Conservation (phyloP, 2,329 filamentous ascomycete species). For the Monosporascus sp. region DNA sequence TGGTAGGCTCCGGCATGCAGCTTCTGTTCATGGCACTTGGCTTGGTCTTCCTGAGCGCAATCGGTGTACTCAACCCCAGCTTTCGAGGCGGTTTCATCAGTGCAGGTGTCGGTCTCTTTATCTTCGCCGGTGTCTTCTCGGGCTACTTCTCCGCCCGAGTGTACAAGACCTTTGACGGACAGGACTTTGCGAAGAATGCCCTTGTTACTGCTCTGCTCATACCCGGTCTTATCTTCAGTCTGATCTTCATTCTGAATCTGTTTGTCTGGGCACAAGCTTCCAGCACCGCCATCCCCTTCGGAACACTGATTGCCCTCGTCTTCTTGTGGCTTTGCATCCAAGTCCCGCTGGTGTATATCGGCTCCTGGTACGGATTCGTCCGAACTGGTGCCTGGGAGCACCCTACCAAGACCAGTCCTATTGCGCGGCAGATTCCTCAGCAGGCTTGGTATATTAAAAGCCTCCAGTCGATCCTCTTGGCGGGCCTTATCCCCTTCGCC, state of each 20-base stretch:
- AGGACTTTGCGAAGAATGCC: constrained; percentile 70
- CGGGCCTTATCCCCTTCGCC: constrained; percentile 76
- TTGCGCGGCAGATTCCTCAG: constrained; percentile 67
- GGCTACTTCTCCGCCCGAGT: constrained; percentile 82
- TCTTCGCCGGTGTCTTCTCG: constrained; percentile 77
- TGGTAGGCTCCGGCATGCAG: constrained; percentile 83
- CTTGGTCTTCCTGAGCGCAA: constrained; percentile 64
- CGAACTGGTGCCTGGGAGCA: constrained; percentile 68
- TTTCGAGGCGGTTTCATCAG: constrained; percentile 88
- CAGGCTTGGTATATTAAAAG: constrained; percentile 71
- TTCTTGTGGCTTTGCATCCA: constrained; percentile 81
- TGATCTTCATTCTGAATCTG: constrained; percentile 75
- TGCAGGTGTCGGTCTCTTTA: constrained; percentile 75
- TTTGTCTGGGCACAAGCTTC: constrained; percentile 90
- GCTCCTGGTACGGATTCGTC: constrained; percentile 71
- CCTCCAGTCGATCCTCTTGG: constrained; percentile 59
- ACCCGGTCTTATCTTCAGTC: constrained; percentile 69
- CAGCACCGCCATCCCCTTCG: constrained; percentile 79
- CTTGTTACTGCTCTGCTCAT: constrained; percentile 72
- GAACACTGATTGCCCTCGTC: constrained; percentile 67
- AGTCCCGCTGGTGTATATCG: constrained; percentile 75
- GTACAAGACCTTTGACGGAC: constrained; percentile 77
- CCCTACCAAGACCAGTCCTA: constrained; percentile 68
- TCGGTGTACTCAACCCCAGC: constrained; percentile 77
- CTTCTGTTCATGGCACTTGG: constrained; percentile 75